These are phyloP conservation scores for Xylariomycetidae sp. DNA, from an alignment of 2,329 filamentous ascomycete genomes.

Conservation along the genomic window DNA sequence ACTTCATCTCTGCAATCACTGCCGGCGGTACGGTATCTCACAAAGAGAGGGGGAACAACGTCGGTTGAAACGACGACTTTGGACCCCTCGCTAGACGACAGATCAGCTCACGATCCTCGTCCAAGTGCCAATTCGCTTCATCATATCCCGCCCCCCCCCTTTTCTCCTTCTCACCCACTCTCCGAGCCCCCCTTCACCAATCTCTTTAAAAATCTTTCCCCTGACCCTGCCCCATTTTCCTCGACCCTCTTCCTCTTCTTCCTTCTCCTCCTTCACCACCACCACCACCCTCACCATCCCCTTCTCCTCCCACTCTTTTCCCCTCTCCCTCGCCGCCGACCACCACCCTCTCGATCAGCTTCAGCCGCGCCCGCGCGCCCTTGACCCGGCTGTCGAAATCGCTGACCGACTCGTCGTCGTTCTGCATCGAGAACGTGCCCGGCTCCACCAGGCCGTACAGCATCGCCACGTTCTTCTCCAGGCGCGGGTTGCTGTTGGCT, in stretches of 20 bases:
- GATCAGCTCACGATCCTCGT: too few species aligned
- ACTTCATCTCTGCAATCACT: too few species aligned
- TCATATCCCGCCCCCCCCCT: too few species aligned
- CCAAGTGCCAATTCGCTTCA: too few species aligned
- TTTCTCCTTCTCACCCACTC: too few species aligned
- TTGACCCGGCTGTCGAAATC: conserved; percentile 86
- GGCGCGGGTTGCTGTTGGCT: conserved; percentile 52
- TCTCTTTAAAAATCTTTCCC: too few species aligned
- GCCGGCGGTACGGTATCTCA: too few species aligned
- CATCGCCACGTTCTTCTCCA: conserved; percentile 71
- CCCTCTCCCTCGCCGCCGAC: conserved; percentile 1
- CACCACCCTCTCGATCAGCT: conserved; percentile 72
- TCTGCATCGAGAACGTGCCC: conserved; percentile 70
- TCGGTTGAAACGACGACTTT: too few species aligned
- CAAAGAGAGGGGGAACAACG: too few species aligned
- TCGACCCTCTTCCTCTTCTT: conserved; percentile 1
- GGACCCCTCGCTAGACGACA: too few species aligned
- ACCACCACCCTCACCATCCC: conserved; percentile 13
- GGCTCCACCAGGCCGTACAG: conserved; percentile 77
- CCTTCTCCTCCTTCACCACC: conserved; percentile 1
- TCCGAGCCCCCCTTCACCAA: too few species aligned
- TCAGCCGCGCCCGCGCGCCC: conserved; percentile 76
- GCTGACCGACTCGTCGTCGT: conserved; percentile 82
- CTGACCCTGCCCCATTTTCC: not conserved
- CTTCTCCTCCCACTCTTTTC: conserved; percentile 12